Evolutionary conservation across 768 basidiomycete genomes (phyloP).

Genomic region (Lentinula raphanica): DNA sequence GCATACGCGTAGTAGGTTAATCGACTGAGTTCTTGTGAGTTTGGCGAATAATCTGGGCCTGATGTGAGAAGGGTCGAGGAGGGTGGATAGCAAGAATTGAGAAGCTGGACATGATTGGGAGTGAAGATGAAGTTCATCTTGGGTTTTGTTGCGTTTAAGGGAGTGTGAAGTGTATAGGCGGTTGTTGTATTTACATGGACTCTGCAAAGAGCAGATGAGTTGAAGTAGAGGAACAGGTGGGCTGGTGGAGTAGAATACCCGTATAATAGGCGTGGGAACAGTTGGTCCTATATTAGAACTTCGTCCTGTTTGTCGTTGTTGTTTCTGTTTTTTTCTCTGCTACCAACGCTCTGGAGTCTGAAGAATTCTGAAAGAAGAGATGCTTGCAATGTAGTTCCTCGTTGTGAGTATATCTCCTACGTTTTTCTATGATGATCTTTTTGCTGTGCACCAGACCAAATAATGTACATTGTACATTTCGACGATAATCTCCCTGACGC

Average conservation of each 20-base stretch:
- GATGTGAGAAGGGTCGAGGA: slow-evolving; percentile 67
- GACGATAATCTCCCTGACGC: slow-evolving; percentile 44
- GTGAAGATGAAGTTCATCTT: slow-evolving; percentile 71
- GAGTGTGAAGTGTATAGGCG: not conserved
- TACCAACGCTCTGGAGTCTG: too few species aligned
- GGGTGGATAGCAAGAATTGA: slow-evolving; percentile 84
- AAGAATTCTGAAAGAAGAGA: too few species aligned
- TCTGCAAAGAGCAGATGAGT: not conserved
- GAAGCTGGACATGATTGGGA: slow-evolving; percentile 77
- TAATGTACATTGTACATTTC: slow-evolving; percentile 29
- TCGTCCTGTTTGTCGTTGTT: not conserved
- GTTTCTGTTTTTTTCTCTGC: slow-evolving; percentile 5
- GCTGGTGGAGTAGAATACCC: not conserved
- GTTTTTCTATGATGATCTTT: slow-evolving; percentile 34
- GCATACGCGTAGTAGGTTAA: slow-evolving; percentile 77
- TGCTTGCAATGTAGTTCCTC: too few species aligned
- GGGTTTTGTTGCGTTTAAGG: not conserved
- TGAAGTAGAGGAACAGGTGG: not conserved
- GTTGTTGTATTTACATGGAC: not conserved
- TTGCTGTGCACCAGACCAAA: slow-evolving; percentile 60
- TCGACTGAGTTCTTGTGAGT: slow-evolving; percentile 79
- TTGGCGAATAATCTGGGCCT: slow-evolving; percentile 74
- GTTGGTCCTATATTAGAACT: too few species aligned
- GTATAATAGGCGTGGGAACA: not conserved
- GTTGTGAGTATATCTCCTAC: slow-evolving; percentile 17